phyloP scores from a whole-genome alignment of 305 asterid species.

The Solanum chacoense region DNA sequence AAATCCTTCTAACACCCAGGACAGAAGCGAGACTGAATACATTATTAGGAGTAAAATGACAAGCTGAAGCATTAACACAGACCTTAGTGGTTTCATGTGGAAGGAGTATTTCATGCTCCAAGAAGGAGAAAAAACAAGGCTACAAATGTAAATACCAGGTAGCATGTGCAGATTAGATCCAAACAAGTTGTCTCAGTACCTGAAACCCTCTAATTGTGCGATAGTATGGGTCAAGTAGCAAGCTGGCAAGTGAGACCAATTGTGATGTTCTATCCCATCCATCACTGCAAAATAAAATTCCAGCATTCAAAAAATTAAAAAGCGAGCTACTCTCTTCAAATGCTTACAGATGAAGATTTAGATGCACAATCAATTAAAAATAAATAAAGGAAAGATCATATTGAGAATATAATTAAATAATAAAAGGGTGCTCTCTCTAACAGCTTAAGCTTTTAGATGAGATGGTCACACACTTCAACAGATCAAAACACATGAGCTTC shows the following conservation, averaged over 20 bases:
- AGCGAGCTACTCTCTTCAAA: neutral
- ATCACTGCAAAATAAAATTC: slow-evolving; percentile 48
- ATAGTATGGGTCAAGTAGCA: slow-evolving; percentile 96
- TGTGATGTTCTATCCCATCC: slow-evolving; percentile 99
- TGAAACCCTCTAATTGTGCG: slow-evolving; percentile 91
- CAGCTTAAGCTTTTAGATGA: neutral
- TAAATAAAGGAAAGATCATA: neutral
- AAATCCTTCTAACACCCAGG: neutral
- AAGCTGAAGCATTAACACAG: neutral
- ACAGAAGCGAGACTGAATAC: neutral
- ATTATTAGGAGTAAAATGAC: neutral
- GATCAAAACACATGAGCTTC: neutral
- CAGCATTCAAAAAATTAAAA: slow-evolving; percentile 8
- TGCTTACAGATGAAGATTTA: neutral
- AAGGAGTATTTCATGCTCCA: neutral
- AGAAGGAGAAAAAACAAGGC: neutral
- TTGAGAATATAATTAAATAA: neutral
- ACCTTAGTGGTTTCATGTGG: neutral
- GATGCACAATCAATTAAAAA: neutral
- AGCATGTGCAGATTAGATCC: neutral
- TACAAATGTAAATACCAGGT: neutral
- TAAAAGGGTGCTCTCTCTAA: neutral
- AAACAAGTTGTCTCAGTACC: slow-evolving; percentile 31
- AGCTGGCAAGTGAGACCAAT: slow-evolving; percentile 86
- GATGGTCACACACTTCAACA: neutral